Base-by-base conservation (phyloP, 495 filamentous ascomycete genomes). In the Neurospora tetrasperma region DNA sequence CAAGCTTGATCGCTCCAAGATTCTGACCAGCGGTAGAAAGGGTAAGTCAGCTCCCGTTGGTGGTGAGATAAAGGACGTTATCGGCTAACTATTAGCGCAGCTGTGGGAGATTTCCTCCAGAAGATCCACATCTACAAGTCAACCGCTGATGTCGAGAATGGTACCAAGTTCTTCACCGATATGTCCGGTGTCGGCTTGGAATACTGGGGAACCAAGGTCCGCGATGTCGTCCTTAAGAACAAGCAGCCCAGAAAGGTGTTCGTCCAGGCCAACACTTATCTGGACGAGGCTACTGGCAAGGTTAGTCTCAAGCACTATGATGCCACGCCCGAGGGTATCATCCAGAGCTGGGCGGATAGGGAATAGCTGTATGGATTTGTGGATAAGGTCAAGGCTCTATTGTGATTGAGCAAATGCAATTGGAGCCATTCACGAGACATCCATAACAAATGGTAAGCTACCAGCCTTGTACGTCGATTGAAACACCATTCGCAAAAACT, bases 241-340 rank as follows among this genome's bases (percentile, higher is more conserved):
- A 97, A 96, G 85, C 90, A 93, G 75, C 94, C 96, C 43, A 86
- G 96, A 72, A 99, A 98, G 86, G 91, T 97, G 48, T 98, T 97
- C 83, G 94, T 99, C 20, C 94, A 97, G 83, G 93, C 92, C 42
- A 99, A 97, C 83, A 98, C 96, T 9, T 82, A 87, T 54, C 79
- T 93, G 69, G 84, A 89, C 20, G 86, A 90, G 70, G 82, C 81
- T 6, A 91, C 90, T 14, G 93, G 92, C 43, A 86, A 89, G 80
- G 93, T 97, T 20, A 87, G 83, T 27, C 79, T 97, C 80, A 93
- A 89, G 83, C 93, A 99, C 82, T 99, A 99, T 84, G 95, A 97
- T 76, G 87, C 94, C 1, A 93, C 89, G 0, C 83, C 89, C 10
- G 90, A 96, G 79, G 95, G 95, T 9, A 88, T 99, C 85, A 93